Percentiles rank a stretch among this genome's conserved stretches.
These are phyloP conservation scores for Claviceps purpurea DNA, from an alignment of 2,329 filamentous ascomycete species.

Conservation along the genomic window DNA sequence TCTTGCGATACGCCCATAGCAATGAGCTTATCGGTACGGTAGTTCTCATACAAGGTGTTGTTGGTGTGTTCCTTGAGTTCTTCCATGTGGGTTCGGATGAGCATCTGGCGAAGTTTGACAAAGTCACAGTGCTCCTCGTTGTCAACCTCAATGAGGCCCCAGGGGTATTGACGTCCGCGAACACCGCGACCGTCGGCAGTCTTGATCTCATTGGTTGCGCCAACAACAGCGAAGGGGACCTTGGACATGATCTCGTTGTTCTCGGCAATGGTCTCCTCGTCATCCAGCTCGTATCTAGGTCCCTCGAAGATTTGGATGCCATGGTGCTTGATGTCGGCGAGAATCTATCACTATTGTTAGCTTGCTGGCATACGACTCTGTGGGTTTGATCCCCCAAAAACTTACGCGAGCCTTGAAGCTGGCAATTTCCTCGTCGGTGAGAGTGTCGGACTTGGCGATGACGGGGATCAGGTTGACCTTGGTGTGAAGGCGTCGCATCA, in stretches of 20 bases:
- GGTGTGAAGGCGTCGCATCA: conserved; percentile 98
- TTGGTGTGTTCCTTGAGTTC: conserved; percentile 99
- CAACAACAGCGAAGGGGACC: conserved; percentile 95
- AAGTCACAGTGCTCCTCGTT: conserved; percentile 99
- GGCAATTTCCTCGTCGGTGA: conserved; percentile 91
- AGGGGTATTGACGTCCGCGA: conserved; percentile 89
- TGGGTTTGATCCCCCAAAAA: conserved; percentile 10
- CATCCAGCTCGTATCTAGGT: conserved; percentile 93
- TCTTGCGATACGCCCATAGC: conserved; percentile 98
- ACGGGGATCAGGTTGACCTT: conserved; percentile 99
- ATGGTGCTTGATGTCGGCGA: conserved; percentile 93
- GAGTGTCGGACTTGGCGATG: conserved; percentile 95
- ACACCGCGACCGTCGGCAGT: conserved; percentile 89
- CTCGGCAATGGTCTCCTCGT: conserved; percentile 98
- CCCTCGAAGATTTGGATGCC: conserved; percentile 98
- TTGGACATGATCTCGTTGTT: conserved; percentile 99
- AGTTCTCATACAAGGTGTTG: conserved; percentile 98
- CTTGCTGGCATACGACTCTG: neutral
- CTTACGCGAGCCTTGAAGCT: conserved; percentile 94
- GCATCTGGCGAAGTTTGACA: conserved; percentile 98
- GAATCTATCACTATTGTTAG: conserved; percentile 49
- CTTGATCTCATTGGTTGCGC: conserved; percentile 87
- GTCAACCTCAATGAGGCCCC: conserved; percentile 98
- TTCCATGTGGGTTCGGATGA: conserved; percentile 99
- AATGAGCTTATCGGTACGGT: conserved; percentile 98